phyloP scores from a whole-genome alignment of 306 rosid species.

The Rubus idaeus region DNA sequence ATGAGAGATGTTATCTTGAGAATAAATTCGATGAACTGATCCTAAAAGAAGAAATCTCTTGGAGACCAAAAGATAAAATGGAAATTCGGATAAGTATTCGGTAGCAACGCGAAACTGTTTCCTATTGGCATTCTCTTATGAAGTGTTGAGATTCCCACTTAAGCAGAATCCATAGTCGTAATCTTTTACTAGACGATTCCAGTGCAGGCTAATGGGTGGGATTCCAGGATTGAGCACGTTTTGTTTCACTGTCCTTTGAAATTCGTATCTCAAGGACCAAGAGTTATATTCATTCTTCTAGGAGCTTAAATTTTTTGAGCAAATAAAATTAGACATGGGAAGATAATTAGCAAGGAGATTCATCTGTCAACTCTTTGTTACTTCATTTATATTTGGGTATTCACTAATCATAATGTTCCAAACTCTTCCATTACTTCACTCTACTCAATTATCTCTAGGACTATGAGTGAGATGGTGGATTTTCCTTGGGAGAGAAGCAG shows the following conservation, averaged over 20 bases:
- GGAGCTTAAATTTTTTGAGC: background rate
- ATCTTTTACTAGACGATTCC: background rate
- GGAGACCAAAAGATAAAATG: background rate
- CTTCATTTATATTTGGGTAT: background rate
- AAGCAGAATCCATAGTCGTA: background rate
- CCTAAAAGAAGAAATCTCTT: background rate
- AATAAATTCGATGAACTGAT: background rate
- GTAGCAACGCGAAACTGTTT: background rate
- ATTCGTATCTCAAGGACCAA: background rate
- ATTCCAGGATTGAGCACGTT: background rate
- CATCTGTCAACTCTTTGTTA: background rate
- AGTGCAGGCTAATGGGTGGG: background rate
- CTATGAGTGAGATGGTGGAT: background rate
- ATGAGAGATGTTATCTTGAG: background rate
- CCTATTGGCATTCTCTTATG: background rate
- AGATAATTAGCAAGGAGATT: conserved; percentile 2
- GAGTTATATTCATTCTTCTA: background rate
- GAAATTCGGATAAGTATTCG: background rate
- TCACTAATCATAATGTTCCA: background rate
- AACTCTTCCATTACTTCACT: background rate
- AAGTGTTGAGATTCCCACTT: background rate
- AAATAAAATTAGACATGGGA: background rate
- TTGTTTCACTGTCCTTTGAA: background rate
- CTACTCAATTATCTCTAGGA: background rate
- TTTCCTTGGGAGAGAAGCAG: background rate